Evolutionary conservation across 768 basidiomycete genomes (phyloP).

Genomic region (Phlebiopsis gigantea): DNA sequence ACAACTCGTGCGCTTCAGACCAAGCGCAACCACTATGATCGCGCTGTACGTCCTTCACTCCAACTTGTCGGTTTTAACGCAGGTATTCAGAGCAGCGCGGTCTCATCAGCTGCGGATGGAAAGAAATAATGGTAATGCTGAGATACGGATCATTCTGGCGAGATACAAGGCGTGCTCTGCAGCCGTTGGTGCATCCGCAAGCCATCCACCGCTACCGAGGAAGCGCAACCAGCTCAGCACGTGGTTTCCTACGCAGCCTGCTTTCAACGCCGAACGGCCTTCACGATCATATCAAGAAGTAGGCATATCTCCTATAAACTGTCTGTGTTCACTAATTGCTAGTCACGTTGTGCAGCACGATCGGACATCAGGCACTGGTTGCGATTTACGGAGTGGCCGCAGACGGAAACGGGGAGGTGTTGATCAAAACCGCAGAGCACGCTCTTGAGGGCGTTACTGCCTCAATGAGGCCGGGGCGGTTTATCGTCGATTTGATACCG

Average conservation of each 20-base stretch:
- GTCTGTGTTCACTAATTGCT: neutral
- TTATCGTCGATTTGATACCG: constrained; percentile 8
- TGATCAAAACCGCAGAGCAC: constrained; percentile 10
- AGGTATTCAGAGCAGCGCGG: neutral
- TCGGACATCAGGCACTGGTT: constrained; percentile 1
- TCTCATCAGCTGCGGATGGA: neutral
- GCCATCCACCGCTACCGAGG: neutral
- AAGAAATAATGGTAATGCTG: too few relatives aligned
- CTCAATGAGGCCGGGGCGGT: constrained; percentile 8
- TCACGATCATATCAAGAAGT: neutral
- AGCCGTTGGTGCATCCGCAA: neutral
- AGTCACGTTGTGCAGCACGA: neutral
- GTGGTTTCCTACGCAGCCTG: neutral
- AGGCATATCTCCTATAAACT: neutral
- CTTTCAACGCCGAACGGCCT: neutral
- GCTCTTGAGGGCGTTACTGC: constrained; percentile 2
- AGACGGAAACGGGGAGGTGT: constrained; percentile 10
- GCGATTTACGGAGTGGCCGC: constrained; percentile 16
- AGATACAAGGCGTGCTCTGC: neutral
- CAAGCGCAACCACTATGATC: neutral
- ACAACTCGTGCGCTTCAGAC: neutral
- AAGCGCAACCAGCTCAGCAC: neutral
- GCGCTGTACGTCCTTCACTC: neutral
- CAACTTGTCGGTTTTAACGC: neutral
- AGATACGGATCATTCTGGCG: neutral